These are phyloP conservation scores for Sphagnum magellanicum DNA, from an alignment of 228 moss, liverwort and hornwort species.

Conservation along the genomic window DNA sequence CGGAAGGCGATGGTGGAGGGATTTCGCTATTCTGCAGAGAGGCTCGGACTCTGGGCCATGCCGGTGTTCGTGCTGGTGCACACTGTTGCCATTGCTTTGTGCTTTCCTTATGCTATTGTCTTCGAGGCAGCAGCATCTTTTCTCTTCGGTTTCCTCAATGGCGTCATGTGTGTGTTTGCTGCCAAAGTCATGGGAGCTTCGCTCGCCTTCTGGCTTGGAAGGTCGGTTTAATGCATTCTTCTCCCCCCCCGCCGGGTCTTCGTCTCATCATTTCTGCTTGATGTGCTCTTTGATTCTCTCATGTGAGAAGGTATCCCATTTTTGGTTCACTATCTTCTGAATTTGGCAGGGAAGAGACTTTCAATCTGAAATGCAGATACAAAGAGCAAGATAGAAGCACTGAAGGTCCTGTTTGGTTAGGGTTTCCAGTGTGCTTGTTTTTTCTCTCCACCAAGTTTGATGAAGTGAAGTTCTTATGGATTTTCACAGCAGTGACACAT, in stretches of 20 bases:
- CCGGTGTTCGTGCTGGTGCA: slow-evolving; percentile 73
- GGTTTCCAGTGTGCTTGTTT: no score
- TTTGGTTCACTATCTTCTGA: no score
- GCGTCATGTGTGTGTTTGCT: slow-evolving; percentile 78
- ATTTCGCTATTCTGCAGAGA: slow-evolving; percentile 34
- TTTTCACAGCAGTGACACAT: no score
- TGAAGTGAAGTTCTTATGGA: no score
- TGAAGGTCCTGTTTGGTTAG: no score
- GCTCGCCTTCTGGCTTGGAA: slow-evolving; percentile 83
- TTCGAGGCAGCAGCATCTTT: slow-evolving; percentile 88
- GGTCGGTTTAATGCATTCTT: slow-evolving; percentile 21
- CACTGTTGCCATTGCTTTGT: slow-evolving; percentile 78
- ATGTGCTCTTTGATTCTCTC: neutral
- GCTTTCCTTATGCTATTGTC: slow-evolving; percentile 86
- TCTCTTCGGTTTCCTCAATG: slow-evolving; percentile 73
- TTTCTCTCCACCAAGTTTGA: no score
- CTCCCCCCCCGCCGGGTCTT: neutral
- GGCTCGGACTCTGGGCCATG: slow-evolving; percentile 74
- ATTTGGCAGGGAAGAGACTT: no score
- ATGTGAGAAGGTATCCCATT: neutral
- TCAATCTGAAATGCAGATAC: no score
- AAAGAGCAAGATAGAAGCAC: no score
- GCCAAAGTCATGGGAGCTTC: slow-evolving; percentile 92
- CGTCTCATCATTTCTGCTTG: neutral
- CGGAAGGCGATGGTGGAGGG: slow-evolving; percentile 58